A percentile compares a stretch with the other conserved stretches of the same genome.
phyloP scores from a whole-genome alignment of 495 filamentous ascomycete species.

The Schizothecium vesticola region DNA sequence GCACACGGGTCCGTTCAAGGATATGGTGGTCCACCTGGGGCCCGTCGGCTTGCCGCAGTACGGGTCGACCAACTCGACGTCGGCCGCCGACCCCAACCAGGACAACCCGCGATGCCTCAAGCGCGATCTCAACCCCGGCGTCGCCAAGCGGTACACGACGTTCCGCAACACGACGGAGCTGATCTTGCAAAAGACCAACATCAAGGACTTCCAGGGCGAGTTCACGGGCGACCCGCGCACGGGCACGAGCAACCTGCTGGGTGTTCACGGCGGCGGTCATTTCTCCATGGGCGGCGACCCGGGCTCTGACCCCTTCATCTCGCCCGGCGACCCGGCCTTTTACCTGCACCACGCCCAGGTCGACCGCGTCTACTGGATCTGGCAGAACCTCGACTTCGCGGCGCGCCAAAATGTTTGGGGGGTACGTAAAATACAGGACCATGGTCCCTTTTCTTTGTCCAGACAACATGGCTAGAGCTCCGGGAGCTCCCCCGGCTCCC shows the following conservation, averaged over 20 bases:
- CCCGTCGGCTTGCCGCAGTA: slow-evolving; percentile 37
- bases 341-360: slow-evolving; percentile 64
- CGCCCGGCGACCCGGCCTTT: slow-evolving; percentile 62
- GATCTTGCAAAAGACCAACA: slow-evolving; percentile 37
- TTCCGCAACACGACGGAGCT: slow-evolving; percentile 39
- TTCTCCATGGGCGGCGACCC: slow-evolving; percentile 35
- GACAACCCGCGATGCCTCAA: slow-evolving; percentile 60
- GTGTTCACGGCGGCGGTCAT: slow-evolving; percentile 61
- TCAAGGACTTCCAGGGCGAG: slow-evolving; percentile 47
- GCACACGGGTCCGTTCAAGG: slow-evolving; percentile 52
- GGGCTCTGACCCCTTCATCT: slow-evolving; percentile 51
- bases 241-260: slow-evolving; percentile 32
- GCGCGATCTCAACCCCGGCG: slow-evolving; percentile 54
- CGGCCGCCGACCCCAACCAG: slow-evolving; percentile 14
- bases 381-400: slow-evolving; percentile 55
- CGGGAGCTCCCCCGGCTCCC: no score
- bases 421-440: no score
- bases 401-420: slow-evolving; percentile 39
- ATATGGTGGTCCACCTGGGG: slow-evolving; percentile 47
- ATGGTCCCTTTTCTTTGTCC: no score
- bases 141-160: slow-evolving; percentile 34
- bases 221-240: slow-evolving; percentile 38
- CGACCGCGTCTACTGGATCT: slow-evolving; percentile 64
- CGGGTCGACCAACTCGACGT: slow-evolving; percentile 22
- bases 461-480: no score